Percentiles rank a stretch among this genome's conserved stretches.
Conservation (phyloP, 179 eudicot species). For the Spergularia azorica region DNA sequence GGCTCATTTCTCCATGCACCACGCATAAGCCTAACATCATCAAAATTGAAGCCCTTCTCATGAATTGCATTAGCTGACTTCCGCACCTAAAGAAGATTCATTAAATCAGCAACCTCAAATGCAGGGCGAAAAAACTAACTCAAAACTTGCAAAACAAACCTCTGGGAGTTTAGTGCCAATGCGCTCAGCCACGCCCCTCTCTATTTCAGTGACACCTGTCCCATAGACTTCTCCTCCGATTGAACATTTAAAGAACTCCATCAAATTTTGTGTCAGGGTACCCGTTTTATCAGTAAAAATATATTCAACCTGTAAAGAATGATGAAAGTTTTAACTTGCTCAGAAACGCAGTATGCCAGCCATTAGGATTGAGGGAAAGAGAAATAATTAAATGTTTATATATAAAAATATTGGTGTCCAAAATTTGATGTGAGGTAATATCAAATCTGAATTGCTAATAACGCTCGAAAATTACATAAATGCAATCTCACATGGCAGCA, state of each 20-base stretch:
- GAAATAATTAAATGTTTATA: not conserved
- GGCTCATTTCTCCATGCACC: slow-evolving; percentile 99
- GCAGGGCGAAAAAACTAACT: not conserved
- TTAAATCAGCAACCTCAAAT: slow-evolving; percentile 21
- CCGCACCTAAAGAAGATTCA: slow-evolving; percentile 42
- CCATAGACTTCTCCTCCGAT: slow-evolving; percentile 95
- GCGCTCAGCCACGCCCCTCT: slow-evolving; percentile 79
- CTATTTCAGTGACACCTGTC: slow-evolving; percentile 91
- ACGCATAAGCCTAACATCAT: slow-evolving; percentile 84
- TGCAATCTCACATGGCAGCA: not conserved
- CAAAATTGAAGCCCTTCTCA: slow-evolving; percentile 97
- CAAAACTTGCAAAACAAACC: slow-evolving; percentile 34
- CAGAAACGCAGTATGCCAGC: not conserved
- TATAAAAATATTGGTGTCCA: not conserved
- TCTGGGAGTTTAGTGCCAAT: slow-evolving; percentile 58
- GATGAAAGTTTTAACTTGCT: slow-evolving; percentile 21
- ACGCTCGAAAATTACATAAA: slow-evolving; percentile 9
- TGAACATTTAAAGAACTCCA: slow-evolving; percentile 99
- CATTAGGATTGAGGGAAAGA: not conserved
- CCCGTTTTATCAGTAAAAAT: slow-evolving; percentile 97
- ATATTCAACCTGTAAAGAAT: slow-evolving; percentile 80
- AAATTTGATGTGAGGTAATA: slow-evolving; percentile 1
- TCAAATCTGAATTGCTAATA: not conserved
- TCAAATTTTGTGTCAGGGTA: slow-evolving; percentile 89
- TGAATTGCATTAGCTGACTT: slow-evolving; percentile 56